These are phyloP conservation scores for Pseudognaphalium luteoalbum DNA, from an alignment of 129 eudicot genomes.

Conservation along the genomic window DNA sequence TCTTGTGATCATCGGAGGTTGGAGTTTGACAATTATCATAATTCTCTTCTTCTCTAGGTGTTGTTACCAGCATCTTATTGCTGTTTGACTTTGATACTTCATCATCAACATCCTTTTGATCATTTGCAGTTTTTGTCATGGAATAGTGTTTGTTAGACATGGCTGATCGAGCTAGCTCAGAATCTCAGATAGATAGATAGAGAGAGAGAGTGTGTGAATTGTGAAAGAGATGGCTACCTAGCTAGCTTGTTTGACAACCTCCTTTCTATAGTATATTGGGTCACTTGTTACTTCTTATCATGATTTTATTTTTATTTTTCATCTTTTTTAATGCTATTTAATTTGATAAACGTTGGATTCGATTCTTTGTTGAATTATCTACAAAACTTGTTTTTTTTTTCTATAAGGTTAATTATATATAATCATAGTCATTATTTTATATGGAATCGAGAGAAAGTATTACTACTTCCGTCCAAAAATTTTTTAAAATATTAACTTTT, in stretches of 20 bases:
- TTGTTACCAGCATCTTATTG: background rate
- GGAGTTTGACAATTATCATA: slow-evolving; percentile 30
- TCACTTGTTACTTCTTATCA: background rate
- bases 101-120: slow-evolving; percentile 17
- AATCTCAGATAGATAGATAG: too few relatives aligned
- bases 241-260: background rate
- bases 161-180: background rate
- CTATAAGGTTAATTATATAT: too few relatives aligned
- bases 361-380: too few relatives aligned
- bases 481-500: too few relatives aligned
- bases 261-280: background rate
- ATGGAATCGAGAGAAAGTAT: too few relatives aligned
- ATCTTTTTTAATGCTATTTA: background rate
- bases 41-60: background rate
- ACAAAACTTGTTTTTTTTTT: too few relatives aligned
- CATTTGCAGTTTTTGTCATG: slow-evolving; percentile 18
- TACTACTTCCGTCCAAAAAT: too few relatives aligned
- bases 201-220: background rate
- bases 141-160: too few relatives aligned
- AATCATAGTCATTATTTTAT: too few relatives aligned
- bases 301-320: background rate
- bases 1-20: slow-evolving; percentile 37
- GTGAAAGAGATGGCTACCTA: background rate
- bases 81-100: slow-evolving; percentile 30
- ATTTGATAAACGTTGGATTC: background rate